A percentile compares a stretch with the other conserved stretches of the same genome.
Conservation (phyloP, 257 asterid species). For the Rauvolfia tetraphylla region DNA sequence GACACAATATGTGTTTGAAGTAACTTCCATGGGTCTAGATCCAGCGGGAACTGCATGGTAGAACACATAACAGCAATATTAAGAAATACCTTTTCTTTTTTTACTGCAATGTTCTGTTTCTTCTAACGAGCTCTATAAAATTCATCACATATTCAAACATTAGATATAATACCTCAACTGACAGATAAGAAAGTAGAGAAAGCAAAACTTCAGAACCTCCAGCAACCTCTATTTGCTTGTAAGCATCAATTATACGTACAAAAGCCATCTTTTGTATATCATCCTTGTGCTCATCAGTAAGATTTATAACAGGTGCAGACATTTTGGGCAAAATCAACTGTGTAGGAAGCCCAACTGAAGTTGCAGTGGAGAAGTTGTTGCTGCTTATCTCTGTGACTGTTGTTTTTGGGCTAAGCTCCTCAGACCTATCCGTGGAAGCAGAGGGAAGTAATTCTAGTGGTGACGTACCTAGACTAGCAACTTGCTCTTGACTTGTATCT, state of each 20-base stretch:
- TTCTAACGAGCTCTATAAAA: conserved; percentile 4
- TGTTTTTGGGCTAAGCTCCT: conserved; percentile 91
- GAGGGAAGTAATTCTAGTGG: conserved; percentile 56
- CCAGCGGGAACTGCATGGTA: conserved; percentile 73
- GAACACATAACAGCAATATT: conserved; percentile 2
- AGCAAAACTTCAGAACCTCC: conserved; percentile 84
- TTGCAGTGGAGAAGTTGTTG: conserved; percentile 54
- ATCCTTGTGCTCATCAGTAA: conserved; percentile 73
- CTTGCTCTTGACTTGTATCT: conserved; percentile 49
- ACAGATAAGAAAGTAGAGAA: conserved; percentile 81
- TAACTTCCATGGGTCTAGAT: conserved; percentile 85
- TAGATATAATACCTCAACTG: conserved; percentile 62
- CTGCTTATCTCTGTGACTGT: conserved; percentile 54
- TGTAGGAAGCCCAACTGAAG: conserved; percentile 42
- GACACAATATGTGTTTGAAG: conserved; percentile 67
- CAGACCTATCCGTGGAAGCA: conserved; percentile 68
- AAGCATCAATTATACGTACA: conserved; percentile 81
- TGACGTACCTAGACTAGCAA: conserved; percentile 36
- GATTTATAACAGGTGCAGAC: conserved; percentile 74
- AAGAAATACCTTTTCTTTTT: not conserved
- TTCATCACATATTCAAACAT: conserved; percentile 13
- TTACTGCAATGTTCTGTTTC: not conserved
- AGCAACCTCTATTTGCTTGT: conserved; percentile 68
- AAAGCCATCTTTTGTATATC: conserved; percentile 67
- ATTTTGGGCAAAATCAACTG: conserved; percentile 85